Base-by-base conservation (phyloP, 1,284 basidiomycete genomes). In the Waitea zeae region DNA sequence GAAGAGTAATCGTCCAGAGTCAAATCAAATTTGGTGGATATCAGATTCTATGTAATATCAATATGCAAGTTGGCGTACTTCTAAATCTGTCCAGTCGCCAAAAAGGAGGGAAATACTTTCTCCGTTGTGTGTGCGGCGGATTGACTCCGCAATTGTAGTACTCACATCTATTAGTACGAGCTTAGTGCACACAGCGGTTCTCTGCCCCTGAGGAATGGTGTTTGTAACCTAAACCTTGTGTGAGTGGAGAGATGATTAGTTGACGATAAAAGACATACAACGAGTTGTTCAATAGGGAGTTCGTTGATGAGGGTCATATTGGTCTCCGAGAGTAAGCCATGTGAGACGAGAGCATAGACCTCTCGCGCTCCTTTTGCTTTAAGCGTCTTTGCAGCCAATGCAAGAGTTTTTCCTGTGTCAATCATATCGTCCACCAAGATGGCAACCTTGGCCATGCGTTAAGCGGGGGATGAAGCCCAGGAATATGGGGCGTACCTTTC, bases 351-450 rank as follows among this genome's bases (percentile, higher is more conserved):
- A 3, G 87, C 92, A 50, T 93, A 82, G 13, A 96, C 77, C 27
- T 77, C 71, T 48, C 70, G 79, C 2, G 90, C 93, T 20, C 95
- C 93, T 38, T 83, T 82, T 43, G 92, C 86, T 39, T 76, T 66
- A 40, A 98, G 61, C 3, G 89, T 86, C 36, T 75, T 75, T 9
- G 78, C 82, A 18, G 93, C 93, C 12, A 96, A 62, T 9, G 74
- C 62, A 17, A 98, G 68, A 2, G 95, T 98, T 39, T 68, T 69
- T 2, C 92, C 93, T 4, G 88, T 90, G 54, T 98, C 95, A 50
- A 96, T 81, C 89, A 98, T 97, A 52, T 98, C 93, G 54, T 98
- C 93, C 19, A 98, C 81, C 33, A 98, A 64, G 48, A 98, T 93
- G 19, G 87, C 90, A 35, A 83, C 67, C 82, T 86, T 38, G n/a